Evolutionary conservation across 805 yeast species (phyloP).

Genomic region (Sugiyamaella floridensis): DNA sequence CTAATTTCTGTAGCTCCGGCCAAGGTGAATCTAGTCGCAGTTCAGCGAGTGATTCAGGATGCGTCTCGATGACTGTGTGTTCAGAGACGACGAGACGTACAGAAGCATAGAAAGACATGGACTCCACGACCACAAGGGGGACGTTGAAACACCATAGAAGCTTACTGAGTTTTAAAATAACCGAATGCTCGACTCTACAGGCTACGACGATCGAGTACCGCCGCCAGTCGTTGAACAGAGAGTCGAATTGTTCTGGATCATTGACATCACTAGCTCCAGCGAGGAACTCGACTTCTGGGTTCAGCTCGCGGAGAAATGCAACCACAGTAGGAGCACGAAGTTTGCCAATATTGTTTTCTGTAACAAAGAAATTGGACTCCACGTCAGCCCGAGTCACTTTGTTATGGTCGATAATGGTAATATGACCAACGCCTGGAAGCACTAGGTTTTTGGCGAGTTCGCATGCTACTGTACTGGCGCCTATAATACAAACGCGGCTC

Average conservation of each 20-base stretch:
- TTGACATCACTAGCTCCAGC: neutral
- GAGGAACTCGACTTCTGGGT: slow-evolving; percentile 47
- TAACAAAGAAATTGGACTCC: slow-evolving; percentile 57
- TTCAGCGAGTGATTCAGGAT: slow-evolving; percentile 56
- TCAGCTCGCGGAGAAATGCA: slow-evolving; percentile 46
- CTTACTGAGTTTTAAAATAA: slow-evolving; percentile 29
- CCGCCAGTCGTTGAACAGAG: slow-evolving; percentile 30
- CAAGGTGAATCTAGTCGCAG: slow-evolving; percentile 65
- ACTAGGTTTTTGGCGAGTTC: slow-evolving; percentile 74
- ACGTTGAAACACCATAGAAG: slow-evolving; percentile 39
- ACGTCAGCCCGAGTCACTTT: slow-evolving; percentile 40
- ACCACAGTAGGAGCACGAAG: slow-evolving; percentile 37
- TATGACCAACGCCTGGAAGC: slow-evolving; percentile 62
- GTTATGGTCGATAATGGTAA: slow-evolving; percentile 50
- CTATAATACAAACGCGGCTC: slow-evolving; percentile 56
- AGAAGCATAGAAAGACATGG: slow-evolving; percentile 62
- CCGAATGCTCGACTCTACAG: slow-evolving; percentile 28
- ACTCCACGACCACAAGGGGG: slow-evolving; percentile 48
- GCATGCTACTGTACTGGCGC: slow-evolving; percentile 46
- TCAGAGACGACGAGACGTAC: slow-evolving; percentile 48
- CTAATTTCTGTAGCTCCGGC: slow-evolving; percentile 51
- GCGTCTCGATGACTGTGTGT: slow-evolving; percentile 68
- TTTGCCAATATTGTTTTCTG: slow-evolving; percentile 38
- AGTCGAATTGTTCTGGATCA: neutral
- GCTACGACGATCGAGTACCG: slow-evolving; percentile 46